Conservation (phyloP, 2,329 filamentous ascomycete genomes). For the Blastomyces gilchristii region DNA sequence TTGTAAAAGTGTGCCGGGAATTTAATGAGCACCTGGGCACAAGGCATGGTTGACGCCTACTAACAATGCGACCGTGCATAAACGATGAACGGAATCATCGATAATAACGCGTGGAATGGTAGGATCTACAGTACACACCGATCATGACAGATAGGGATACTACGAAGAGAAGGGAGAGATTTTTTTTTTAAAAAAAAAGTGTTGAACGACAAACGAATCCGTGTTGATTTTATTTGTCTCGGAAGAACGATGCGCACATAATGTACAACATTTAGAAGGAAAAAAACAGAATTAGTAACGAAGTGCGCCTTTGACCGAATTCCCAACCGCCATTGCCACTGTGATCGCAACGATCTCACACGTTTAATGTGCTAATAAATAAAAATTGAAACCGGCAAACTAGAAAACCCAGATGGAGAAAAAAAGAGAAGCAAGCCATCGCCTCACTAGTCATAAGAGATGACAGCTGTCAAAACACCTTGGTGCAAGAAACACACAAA, state of each 20-base stretch:
- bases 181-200: neutral
- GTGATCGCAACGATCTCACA: neutral
- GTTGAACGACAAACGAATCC: neutral
- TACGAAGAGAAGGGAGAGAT: neutral
- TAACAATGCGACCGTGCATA: neutral
- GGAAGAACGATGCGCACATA: neutral
- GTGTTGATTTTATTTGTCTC: neutral
- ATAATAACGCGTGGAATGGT: neutral
- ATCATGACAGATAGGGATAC: neutral
- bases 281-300: neutral
- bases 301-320: slow-evolving; percentile 15
- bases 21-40: too few relatives aligned
- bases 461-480: neutral
- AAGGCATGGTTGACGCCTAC: too few relatives aligned
- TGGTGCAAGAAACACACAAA: slow-evolving; percentile 17
- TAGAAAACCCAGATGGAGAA: neutral
- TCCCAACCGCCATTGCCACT: slow-evolving; percentile 12
- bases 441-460: slow-evolving; percentile 4
- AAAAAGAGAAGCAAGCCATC: neutral
- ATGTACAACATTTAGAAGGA: slow-evolving; percentile 12
- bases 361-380: slow-evolving; percentile 5
- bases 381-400: neutral
- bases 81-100: neutral
- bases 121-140: neutral
- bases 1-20: too few relatives aligned